Conservation (phyloP, 1,139 yeast species). For the Kodamaea anthophila region DNA sequence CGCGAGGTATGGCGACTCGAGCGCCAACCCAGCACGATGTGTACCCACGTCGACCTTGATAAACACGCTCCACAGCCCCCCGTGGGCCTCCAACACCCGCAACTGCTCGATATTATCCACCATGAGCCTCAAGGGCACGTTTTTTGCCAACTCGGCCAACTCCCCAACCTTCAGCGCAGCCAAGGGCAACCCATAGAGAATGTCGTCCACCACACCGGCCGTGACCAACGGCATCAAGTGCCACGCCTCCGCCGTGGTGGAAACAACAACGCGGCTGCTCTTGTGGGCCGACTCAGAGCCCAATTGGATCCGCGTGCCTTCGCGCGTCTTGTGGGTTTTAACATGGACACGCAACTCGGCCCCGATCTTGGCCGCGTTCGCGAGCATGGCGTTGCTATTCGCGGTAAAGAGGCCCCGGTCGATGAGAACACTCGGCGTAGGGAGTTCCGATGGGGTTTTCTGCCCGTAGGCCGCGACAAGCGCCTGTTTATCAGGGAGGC, state of each 20-base stretch:
- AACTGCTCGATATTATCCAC: constrained; percentile 57
- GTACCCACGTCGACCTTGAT: constrained; percentile 59
- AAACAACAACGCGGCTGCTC: constrained; percentile 54
- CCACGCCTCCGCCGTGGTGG: constrained; percentile 67
- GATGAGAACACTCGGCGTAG: constrained; percentile 53
- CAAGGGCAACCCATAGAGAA: constrained; percentile 67
- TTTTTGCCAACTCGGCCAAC: constrained; percentile 39
- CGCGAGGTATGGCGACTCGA: constrained; percentile 23
- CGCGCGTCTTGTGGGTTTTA: constrained; percentile 62
- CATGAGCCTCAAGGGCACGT: constrained; percentile 49
- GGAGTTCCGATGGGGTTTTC: constrained; percentile 25
- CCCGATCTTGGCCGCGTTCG: constrained; percentile 20
- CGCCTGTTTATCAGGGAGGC: constrained; percentile 5
- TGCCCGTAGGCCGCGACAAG: constrained; percentile 23
- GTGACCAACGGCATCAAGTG: constrained; percentile 39
- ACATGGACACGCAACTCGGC: constrained; percentile 60
- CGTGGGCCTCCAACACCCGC: constrained; percentile 35
- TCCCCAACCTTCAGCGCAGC: constrained; percentile 48
- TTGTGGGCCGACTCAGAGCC: constrained; percentile 12
- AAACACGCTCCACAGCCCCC: constrained; percentile 47
- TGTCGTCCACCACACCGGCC: constrained; percentile 46
- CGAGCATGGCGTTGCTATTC: constrained; percentile 29
- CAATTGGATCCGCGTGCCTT: constrained; percentile 28
- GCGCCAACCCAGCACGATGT: constrained; percentile 54
- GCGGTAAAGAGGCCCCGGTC: constrained; percentile 20